Evolutionary conservation across 805 yeast genomes (phyloP).

Genomic region (Pichia manshurica): DNA sequence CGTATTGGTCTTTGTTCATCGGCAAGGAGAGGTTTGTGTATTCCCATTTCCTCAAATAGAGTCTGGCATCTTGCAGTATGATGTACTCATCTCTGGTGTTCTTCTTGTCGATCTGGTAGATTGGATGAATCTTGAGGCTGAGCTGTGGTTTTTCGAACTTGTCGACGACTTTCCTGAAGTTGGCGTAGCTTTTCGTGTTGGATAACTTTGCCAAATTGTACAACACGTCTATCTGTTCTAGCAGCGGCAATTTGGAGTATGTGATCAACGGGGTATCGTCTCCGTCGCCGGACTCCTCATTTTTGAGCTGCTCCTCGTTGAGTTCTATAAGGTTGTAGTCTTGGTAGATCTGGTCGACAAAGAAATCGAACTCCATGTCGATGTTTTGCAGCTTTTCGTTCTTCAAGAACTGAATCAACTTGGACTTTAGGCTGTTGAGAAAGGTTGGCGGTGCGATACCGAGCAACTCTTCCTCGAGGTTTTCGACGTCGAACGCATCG

Average conservation of each 20-base stretch:
- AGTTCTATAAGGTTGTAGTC: conserved; percentile 12
- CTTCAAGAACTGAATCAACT: conserved; percentile 36
- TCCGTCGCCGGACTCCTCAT: conserved; percentile 10
- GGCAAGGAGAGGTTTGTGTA: conserved; percentile 33
- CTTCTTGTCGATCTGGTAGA: conserved; percentile 17
- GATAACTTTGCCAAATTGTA: conserved; percentile 35
- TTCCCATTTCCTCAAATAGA: conserved; percentile 37
- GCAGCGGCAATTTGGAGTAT: conserved; percentile 30
- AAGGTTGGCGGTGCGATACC: conserved; percentile 36
- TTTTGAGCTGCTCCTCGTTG: conserved; percentile 11
- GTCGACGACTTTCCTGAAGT: conserved; percentile 47
- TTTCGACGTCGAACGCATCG: conserved; percentile 52
- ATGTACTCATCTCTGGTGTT: conserved; percentile 24
- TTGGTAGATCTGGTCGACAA: conserved; percentile 14
- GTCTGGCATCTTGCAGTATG: conserved; percentile 46
- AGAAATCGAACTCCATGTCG: conserved; percentile 28
- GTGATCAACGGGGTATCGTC: conserved; percentile 14
- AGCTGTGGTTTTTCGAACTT: conserved; percentile 26
- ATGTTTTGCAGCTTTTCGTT: conserved; percentile 29
- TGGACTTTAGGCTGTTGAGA: conserved; percentile 39
- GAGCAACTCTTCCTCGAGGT: conserved; percentile 57
- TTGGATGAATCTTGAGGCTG: conserved; percentile 20
- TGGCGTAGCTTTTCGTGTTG: conserved; percentile 38
- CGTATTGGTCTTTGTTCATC: conserved; percentile 28
- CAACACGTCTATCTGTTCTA: conserved; percentile 46